Evolutionary conservation across 2,329 filamentous ascomycete species (phyloP).

Genomic region (Periconia sp.): DNA sequence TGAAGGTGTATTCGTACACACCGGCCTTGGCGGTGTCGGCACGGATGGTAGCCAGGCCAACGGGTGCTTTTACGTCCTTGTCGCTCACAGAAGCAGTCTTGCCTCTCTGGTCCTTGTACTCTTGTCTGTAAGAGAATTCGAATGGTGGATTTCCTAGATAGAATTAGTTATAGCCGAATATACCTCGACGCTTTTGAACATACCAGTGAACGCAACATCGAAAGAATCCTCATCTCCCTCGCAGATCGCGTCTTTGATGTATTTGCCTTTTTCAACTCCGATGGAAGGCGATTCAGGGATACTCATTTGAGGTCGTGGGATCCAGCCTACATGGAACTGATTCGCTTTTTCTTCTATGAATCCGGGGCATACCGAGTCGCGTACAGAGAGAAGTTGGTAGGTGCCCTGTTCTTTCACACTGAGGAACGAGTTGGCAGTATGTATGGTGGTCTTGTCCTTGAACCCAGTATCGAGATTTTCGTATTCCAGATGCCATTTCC

Average conservation of each 20-base stretch:
- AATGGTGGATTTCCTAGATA: constrained; percentile 73
- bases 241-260: constrained; percentile 80
- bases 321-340: constrained; percentile 81
- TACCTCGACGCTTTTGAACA: constrained; percentile 25
- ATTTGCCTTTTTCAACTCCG: constrained; percentile 54
- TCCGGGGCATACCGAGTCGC: constrained; percentile 80
- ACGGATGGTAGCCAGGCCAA: constrained; percentile 74
- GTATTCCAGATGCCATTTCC: constrained; percentile 81
- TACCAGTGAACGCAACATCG: constrained; percentile 77
- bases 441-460: constrained; percentile 53
- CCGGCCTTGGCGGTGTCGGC: constrained; percentile 87
- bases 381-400: constrained; percentile 78
- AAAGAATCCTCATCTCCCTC: constrained; percentile 92
- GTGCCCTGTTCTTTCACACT: constrained; percentile 67
- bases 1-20: constrained; percentile 82
- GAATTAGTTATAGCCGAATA: constrained; percentile 20
- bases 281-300: constrained; percentile 66
- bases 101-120: constrained; percentile 67
- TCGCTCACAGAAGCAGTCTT: constrained; percentile 60
- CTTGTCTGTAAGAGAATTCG: constrained; percentile 78
- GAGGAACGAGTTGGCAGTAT: constrained; percentile 67
- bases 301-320: constrained; percentile 73
- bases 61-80: constrained; percentile 74
- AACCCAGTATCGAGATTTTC: constrained; percentile 61
- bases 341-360: constrained; percentile 73